A percentile compares a stretch with the other conserved stretches of the same genome.
These are phyloP conservation scores for Calonectria multiphialidica DNA, from an alignment of 2,329 filamentous ascomycete genomes.

Conservation along the genomic window DNA sequence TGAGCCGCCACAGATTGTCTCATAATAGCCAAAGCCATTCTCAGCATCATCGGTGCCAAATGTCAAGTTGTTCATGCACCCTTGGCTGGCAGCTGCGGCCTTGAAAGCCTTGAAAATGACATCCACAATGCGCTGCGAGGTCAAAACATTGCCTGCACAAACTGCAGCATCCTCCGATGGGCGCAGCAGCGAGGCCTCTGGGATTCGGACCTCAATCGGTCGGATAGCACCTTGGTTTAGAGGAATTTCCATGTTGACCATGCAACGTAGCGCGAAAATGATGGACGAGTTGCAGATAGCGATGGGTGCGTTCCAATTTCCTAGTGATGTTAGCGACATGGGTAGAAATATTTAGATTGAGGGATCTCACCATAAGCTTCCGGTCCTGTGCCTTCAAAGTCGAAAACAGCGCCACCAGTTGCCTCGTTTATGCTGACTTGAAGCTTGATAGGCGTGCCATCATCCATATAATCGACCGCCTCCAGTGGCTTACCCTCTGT, in stretches of 20 bases:
- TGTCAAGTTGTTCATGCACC: slow-evolving; percentile 85
- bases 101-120: slow-evolving; percentile 75
- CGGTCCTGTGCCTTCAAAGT: slow-evolving; percentile 81
- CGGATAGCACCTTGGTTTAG: slow-evolving; percentile 85
- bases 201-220: slow-evolving; percentile 79
- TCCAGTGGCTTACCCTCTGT: slow-evolving; percentile 77
- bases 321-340: slow-evolving; percentile 9
- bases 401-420: slow-evolving; percentile 81
- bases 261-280: slow-evolving; percentile 83
- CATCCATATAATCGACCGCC: slow-evolving; percentile 85
- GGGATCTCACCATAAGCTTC: slow-evolving; percentile 80
- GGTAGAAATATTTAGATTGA: too few species aligned
- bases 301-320: slow-evolving; percentile 75
- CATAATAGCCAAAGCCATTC: slow-evolving; percentile 60
- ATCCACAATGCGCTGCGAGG: slow-evolving; percentile 55
- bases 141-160: slow-evolving; percentile 80
- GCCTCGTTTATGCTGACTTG: slow-evolving; percentile 79
- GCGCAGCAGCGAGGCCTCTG: slow-evolving; percentile 76
- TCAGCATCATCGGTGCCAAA: slow-evolving; percentile 74
- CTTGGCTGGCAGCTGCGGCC: slow-evolving; percentile 81
- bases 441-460: slow-evolving; percentile 80
- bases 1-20: slow-evolving; percentile 72
- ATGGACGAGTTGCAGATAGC: slow-evolving; percentile 86
- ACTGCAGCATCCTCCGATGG: slow-evolving; percentile 82
- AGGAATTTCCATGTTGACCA: slow-evolving; percentile 85